phyloP scores from a whole-genome alignment of 768 basidiomycete species.

The Phaffia australis region DNA sequence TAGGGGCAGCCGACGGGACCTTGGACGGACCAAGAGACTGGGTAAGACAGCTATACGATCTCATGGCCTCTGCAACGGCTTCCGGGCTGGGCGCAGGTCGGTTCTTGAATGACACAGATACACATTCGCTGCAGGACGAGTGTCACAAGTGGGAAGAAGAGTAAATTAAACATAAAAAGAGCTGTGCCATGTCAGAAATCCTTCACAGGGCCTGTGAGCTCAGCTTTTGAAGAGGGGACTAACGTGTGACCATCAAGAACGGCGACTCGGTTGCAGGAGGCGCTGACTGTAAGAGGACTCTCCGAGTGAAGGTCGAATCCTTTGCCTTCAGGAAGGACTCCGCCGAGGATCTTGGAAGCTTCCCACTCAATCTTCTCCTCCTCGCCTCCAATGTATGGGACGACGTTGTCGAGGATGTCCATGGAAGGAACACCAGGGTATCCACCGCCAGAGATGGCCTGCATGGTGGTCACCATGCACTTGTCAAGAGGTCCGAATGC shows the following conservation, averaged over 20 bases:
- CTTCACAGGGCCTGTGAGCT: too few relatives aligned
- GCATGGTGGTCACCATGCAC: slow-evolving; percentile 86
- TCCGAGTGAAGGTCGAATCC: slow-evolving; percentile 73
- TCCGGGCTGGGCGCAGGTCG: slow-evolving; percentile 75
- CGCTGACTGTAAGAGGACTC: slow-evolving; percentile 79
- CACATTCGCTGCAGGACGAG: slow-evolving; percentile 46
- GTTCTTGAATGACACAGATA: slow-evolving; percentile 69
- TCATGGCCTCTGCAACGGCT: slow-evolving; percentile 72
- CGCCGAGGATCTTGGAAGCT: slow-evolving; percentile 90
- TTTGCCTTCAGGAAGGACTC: slow-evolving; percentile 48
- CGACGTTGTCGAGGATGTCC: slow-evolving; percentile 91
- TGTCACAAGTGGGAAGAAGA: too few relatives aligned
- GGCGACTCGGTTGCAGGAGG: slow-evolving; percentile 86
- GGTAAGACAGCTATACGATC: slow-evolving; percentile 61
- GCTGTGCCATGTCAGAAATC: too few relatives aligned
- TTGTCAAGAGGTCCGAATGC: slow-evolving; percentile 89
- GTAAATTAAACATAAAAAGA: too few relatives aligned
- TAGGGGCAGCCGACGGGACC: slow-evolving; percentile 66
- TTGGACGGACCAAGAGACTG: slow-evolving; percentile 52
- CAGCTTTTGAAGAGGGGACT: too few relatives aligned
- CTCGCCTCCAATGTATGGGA: slow-evolving; percentile 86
- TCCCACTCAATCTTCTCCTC: slow-evolving; percentile 99
- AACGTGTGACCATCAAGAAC: slow-evolving; percentile 85
- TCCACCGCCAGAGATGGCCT: slow-evolving; percentile 95
- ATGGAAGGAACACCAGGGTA: slow-evolving; percentile 85